Percentiles rank a stretch among this genome's conserved stretches.
These are phyloP conservation scores for Holtermanniella nyarrowii DNA, from an alignment of 768 basidiomycete species.

Conservation along the genomic window DNA sequence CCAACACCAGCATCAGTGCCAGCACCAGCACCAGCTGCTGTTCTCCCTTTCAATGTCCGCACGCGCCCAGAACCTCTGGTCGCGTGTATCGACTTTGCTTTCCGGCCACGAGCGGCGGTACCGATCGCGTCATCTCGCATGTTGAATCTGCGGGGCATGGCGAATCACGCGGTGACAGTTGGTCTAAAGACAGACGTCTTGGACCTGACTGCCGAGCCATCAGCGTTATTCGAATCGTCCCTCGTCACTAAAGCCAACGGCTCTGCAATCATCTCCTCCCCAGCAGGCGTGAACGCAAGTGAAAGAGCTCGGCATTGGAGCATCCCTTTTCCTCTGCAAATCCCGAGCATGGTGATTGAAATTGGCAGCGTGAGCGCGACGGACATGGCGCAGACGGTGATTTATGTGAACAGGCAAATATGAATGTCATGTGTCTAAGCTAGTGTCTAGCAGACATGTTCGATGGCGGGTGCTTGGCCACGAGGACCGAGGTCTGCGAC, in stretches of 20 bases:
- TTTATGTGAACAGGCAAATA: constrained; percentile 27
- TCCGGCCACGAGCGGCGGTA: background rate
- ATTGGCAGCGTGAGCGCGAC: background rate
- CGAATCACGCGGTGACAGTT: constrained; percentile 27
- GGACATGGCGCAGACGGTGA: constrained; percentile 18
- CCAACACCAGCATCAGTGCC: background rate
- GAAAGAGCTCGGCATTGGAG: background rate
- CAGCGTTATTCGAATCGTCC: background rate
- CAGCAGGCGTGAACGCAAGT: background rate
- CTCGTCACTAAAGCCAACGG: background rate
- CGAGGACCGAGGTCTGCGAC: constrained; percentile 73
- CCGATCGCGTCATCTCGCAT: constrained; percentile 3
- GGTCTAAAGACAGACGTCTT: constrained; percentile 21
- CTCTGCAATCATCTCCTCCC: background rate
- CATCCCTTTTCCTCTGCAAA: background rate
- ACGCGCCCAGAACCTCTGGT: constrained; percentile 11
- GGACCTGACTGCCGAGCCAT: constrained; percentile 24
- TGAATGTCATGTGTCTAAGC: constrained; percentile 1
- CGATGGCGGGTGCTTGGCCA: constrained; percentile 46
- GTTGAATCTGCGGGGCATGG: constrained; percentile 32
- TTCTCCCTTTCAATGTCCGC: background rate
- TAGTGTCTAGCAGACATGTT: constrained; percentile 63
- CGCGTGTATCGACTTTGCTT: constrained; percentile 27
- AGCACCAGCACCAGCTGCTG: background rate
- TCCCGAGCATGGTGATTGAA: background rate